phyloP scores from a whole-genome alignment of 1,284 basidiomycete species.

The Trametes hirsuta region DNA sequence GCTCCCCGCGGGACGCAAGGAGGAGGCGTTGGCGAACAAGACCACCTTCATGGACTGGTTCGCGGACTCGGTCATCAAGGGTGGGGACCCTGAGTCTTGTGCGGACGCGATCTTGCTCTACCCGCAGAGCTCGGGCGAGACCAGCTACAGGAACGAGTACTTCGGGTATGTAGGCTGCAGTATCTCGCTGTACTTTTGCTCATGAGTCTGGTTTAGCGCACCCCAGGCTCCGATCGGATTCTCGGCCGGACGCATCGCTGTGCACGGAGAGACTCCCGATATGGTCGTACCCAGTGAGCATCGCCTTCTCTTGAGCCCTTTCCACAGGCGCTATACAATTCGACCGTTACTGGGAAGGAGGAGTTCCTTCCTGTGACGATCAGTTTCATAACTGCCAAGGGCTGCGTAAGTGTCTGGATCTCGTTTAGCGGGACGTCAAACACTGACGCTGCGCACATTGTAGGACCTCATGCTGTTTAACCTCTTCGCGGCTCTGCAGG shows the following conservation, averaged over 20 bases:
- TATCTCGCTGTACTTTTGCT: neutral
- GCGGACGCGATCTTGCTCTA: conserved; percentile 42
- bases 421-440: neutral
- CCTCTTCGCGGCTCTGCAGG: conserved; percentile 39
- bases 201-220: conserved; percentile 25
- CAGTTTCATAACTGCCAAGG: conserved; percentile 41
- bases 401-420: conserved; percentile 35
- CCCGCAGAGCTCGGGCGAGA: conserved; percentile 37
- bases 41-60: conserved; percentile 43
- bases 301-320: neutral
- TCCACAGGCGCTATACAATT: conserved; percentile 37
- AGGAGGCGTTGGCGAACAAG: conserved; percentile 33
- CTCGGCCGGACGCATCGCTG: conserved; percentile 33
- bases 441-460: too few species aligned
- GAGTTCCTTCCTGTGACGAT: conserved; percentile 46
- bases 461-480: conserved; percentile 44
- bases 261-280: conserved; percentile 39
- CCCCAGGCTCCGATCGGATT: conserved; percentile 36
- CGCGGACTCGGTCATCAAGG: conserved; percentile 34
- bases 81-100: conserved; percentile 35
- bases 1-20: conserved; percentile 30
- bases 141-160: conserved; percentile 33
- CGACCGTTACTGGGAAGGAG: conserved; percentile 41
- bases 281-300: conserved; percentile 41
- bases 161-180: conserved; percentile 21